Percentiles rank a stretch among this genome's conserved stretches.
These are phyloP conservation scores for Combretum micranthum DNA, from an alignment of 345 rosid genomes.

Conservation along the genomic window DNA sequence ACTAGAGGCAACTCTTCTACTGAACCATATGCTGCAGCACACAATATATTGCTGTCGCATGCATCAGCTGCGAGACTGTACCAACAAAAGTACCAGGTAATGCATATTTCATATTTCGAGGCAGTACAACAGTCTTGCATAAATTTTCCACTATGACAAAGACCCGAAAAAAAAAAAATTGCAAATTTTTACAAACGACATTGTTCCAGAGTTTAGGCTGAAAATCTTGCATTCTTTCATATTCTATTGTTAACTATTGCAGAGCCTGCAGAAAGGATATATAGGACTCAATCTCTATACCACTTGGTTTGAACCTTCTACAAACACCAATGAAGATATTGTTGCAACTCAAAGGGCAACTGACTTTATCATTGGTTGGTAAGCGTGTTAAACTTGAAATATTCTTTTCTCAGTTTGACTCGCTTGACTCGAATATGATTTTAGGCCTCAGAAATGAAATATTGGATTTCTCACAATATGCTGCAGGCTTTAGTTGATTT, in stretches of 20 bases:
- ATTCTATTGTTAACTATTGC: constrained; percentile 6
- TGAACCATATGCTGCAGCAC: constrained; percentile 63
- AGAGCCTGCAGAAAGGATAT: constrained; percentile 31
- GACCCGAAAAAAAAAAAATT: too few relatives aligned
- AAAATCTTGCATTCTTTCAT: background rate
- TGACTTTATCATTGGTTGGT: constrained; percentile 38
- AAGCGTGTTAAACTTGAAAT: constrained; percentile 6
- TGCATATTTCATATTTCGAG: background rate
- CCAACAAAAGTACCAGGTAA: constrained; percentile 51
- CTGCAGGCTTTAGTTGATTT: too few relatives aligned
- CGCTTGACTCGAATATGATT: background rate
- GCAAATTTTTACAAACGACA: too few relatives aligned
- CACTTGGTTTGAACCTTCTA: constrained; percentile 17
- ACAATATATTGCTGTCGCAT: constrained; percentile 66
- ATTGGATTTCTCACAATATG: too few relatives aligned
- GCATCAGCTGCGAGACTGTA: constrained; percentile 58
- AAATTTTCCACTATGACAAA: too few relatives aligned
- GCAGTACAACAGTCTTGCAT: too few relatives aligned
- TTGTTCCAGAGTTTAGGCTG: too few relatives aligned
- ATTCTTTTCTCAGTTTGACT: background rate
- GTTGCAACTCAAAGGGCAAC: constrained; percentile 31
- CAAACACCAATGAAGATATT: constrained; percentile 28
- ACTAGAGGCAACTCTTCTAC: constrained; percentile 43
- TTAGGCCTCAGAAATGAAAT: background rate
- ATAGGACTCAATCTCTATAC: constrained; percentile 28